Conservation (phyloP, 345 rosid genomes). For the Streptanthus diversifolius region DNA sequence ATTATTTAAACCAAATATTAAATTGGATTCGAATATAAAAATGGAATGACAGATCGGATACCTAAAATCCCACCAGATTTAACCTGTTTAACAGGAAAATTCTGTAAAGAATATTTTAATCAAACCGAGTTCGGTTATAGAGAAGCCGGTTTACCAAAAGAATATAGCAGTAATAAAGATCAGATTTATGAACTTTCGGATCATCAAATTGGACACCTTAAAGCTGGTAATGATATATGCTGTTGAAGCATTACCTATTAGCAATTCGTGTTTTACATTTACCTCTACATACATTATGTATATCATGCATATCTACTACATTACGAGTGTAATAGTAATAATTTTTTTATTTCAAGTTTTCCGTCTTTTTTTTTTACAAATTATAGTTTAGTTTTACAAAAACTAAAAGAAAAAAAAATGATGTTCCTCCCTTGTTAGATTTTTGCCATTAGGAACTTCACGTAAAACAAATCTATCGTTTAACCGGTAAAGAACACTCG, state of each 20-base stretch:
- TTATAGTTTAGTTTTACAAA: constrained; percentile 12
- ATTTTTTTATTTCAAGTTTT: neutral
- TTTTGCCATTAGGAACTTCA: constrained; percentile 9
- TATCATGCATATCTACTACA: constrained; percentile 15
- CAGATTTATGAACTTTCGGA: neutral
- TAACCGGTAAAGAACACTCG: neutral
- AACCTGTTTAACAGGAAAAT: neutral
- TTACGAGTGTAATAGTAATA: neutral
- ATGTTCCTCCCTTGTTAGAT: neutral
- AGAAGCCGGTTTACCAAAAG: neutral
- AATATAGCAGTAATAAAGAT: neutral
- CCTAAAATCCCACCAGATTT: neutral
- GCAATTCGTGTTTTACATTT: constrained; percentile 2
- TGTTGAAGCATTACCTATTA: neutral
- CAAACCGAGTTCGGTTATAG: neutral
- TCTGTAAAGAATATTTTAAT: neutral
- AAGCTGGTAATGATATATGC: neutral
- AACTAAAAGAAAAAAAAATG: neutral
- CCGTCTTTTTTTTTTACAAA: neutral
- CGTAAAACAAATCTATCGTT: neutral
- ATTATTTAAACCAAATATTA: neutral
- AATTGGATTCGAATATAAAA: neutral
- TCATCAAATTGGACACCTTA: neutral
- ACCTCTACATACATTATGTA: constrained; percentile 5
- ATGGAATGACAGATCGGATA: neutral